Percentiles rank a stretch among this genome's conserved stretches.
These are phyloP conservation scores for Globisporangium polare DNA, from an alignment of 352 stramenopile species.

Conservation along the genomic window DNA sequence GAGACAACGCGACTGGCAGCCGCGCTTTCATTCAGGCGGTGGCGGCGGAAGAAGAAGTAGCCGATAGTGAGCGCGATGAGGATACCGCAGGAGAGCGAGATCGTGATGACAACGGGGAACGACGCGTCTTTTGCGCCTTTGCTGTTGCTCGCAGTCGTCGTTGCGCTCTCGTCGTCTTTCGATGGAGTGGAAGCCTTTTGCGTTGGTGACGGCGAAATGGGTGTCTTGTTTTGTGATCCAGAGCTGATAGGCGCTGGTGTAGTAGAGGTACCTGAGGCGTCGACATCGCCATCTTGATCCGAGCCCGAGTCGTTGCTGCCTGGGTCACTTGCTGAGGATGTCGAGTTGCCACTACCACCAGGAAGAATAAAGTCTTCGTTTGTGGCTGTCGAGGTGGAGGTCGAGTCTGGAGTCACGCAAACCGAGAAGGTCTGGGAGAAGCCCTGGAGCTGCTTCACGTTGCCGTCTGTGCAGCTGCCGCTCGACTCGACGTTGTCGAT, in stretches of 20 bases:
- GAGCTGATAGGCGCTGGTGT: not conserved
- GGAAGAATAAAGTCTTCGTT: constrained; percentile 4
- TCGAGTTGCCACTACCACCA: not conserved
- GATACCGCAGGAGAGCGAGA: constrained; percentile 17
- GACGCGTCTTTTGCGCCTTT: not conserved
- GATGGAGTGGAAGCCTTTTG: not conserved
- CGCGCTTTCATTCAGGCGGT: constrained; percentile 1
- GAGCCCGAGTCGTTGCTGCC: not conserved
- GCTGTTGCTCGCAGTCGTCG: not conserved
- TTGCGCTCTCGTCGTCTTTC: constrained; percentile 8
- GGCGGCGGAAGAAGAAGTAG: constrained; percentile 10
- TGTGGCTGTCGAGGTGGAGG: not conserved
- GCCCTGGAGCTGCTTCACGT: constrained; percentile 16
- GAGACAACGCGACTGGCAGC: not conserved
- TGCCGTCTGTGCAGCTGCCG: constrained; percentile 5
- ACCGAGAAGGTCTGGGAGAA: constrained; percentile 25
- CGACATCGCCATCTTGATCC: not conserved
- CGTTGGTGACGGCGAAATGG: constrained; percentile 6
- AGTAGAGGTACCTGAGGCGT: not conserved
- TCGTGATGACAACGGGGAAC: constrained; percentile 2
- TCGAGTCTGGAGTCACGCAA: constrained; percentile 15
- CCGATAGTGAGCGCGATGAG: constrained; percentile 10
- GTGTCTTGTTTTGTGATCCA: not conserved
- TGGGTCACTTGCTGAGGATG: not conserved
- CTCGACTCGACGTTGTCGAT: constrained; percentile 24